Evolutionary conservation across 148 eudicot genomes (phyloP).

Genomic region (Nyssa sinensis): DNA sequence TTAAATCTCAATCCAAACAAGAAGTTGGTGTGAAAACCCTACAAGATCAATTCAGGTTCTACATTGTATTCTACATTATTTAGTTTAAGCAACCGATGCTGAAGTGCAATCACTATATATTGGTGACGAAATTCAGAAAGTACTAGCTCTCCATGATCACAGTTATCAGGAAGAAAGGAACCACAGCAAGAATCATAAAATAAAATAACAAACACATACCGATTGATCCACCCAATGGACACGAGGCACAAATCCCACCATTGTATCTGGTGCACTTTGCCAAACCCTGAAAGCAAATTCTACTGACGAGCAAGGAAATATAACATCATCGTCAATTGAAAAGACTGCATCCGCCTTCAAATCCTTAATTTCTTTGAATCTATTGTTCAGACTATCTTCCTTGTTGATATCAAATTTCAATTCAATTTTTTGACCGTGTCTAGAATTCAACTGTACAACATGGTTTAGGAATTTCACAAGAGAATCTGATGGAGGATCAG

Average conservation of each 20-base stretch:
- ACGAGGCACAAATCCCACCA: constrained; percentile 95
- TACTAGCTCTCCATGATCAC: neutral
- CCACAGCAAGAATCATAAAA: neutral
- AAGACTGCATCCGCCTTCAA: constrained; percentile 72
- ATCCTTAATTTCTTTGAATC: constrained; percentile 77
- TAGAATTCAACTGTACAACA: constrained; percentile 36
- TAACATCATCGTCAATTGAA: constrained; percentile 85
- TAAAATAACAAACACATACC: constrained; percentile 38
- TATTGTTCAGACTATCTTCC: constrained; percentile 88
- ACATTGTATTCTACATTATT: neutral
- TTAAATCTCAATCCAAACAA: neutral
- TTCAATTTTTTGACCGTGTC: constrained; percentile 50
- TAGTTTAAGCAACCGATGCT: neutral
- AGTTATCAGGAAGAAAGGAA: neutral
- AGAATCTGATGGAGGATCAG: constrained; percentile 70
- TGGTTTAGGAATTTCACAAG: constrained; percentile 48
- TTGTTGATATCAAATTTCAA: constrained; percentile 74
- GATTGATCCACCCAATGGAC: constrained; percentile 74
- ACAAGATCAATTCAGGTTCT: neutral
- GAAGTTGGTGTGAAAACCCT: neutral
- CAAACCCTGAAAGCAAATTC: constrained; percentile 78
- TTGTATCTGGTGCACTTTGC: constrained; percentile 79
- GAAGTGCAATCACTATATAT: neutral
- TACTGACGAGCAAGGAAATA: constrained; percentile 77
- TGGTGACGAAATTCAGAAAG: neutral